Evolutionary conservation across 2,329 filamentous ascomycete species (phyloP), one percentile per base, ranked within the genome.

Genomic region (Balansia obtecta): DNA sequence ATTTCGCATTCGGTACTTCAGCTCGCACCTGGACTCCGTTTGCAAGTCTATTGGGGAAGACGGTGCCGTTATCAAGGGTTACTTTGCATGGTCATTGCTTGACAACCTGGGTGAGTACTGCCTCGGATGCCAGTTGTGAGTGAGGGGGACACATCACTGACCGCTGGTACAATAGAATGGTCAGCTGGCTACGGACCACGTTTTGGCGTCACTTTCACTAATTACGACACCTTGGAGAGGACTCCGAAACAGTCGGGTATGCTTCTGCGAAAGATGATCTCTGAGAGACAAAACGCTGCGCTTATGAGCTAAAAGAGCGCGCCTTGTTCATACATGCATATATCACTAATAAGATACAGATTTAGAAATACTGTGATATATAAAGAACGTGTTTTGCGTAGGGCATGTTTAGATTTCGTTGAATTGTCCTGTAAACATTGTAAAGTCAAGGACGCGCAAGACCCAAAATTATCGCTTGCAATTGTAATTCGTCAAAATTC

Each of bases 161-260:
- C 38, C 27, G 34, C 34, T 37, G 15, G 15, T 37, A 12, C 34
- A 12, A 12, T 37, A 60, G 59, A 61, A 51, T 63, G 67, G 68
- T 67, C 65, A 9, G 65, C 63, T 37, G 68, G 68, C 4, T 71
- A 63, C 44, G 64, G 62, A 1, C 64, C 65, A 18, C 58, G 66
- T 2, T 70, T 69, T 47, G 67, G 67, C 4, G 62, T 68, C 8
- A 65, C 64, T 0, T 68, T 62, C 52, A 63, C 67, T 2, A 62
- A 70, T 50, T 68, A 64, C 45, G 57, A 63, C 7, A 70, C 64
- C 2, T 44, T 66, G 22, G 60, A 66, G 49, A 60, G 66, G 18
- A 70, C 65, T 34, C 67, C 68, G 0, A 70, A 70, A 54, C 59
- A 60, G 42, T 67, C 64, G 1, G 64, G 65, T 2, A 50, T 61